Evolutionary conservation across 176 grass and related monocot genomes (phyloP).

Genomic region (Aegilops tauschii): DNA sequence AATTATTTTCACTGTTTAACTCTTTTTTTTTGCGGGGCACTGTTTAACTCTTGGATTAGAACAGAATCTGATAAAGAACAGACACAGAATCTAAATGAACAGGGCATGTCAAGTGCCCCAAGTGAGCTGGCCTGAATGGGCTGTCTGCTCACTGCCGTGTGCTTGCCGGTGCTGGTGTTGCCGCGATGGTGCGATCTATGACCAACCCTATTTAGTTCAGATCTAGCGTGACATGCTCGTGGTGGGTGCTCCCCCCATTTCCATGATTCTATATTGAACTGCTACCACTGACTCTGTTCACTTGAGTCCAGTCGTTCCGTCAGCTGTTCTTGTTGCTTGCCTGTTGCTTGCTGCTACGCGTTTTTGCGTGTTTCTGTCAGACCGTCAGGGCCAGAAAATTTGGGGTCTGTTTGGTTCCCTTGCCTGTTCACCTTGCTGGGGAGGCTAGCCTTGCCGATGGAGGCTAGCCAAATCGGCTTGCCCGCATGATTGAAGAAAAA

Average conservation of each 20-base stretch:
- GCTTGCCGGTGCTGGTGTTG: neutral
- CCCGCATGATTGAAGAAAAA: too few relatives aligned
- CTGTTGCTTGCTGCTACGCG: neutral
- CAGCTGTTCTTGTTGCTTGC: neutral
- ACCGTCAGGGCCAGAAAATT: neutral
- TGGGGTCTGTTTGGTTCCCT: too few relatives aligned
- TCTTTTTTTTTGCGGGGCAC: too few relatives aligned
- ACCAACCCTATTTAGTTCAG: neutral
- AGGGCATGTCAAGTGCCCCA: neutral
- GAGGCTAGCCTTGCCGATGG: too few relatives aligned
- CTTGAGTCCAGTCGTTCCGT: neutral
- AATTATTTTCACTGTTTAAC: too few relatives aligned
- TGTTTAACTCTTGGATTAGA: too few relatives aligned
- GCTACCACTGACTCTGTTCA: neutral
- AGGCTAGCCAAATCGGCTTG: too few relatives aligned
- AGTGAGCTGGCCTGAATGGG: neutral
- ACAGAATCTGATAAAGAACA: neutral
- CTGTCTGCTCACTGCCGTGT: neutral
- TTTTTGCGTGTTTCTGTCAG: neutral
- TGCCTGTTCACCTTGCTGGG: too few relatives aligned
- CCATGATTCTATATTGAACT: neutral
- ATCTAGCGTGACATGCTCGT: constrained; percentile 1
- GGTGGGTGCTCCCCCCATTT: neutral
- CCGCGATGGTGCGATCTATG: neutral
- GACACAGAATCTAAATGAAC: neutral